Base-by-base conservation (phyloP, 768 basidiomycete species). In the Mycena sanguinolenta region DNA sequence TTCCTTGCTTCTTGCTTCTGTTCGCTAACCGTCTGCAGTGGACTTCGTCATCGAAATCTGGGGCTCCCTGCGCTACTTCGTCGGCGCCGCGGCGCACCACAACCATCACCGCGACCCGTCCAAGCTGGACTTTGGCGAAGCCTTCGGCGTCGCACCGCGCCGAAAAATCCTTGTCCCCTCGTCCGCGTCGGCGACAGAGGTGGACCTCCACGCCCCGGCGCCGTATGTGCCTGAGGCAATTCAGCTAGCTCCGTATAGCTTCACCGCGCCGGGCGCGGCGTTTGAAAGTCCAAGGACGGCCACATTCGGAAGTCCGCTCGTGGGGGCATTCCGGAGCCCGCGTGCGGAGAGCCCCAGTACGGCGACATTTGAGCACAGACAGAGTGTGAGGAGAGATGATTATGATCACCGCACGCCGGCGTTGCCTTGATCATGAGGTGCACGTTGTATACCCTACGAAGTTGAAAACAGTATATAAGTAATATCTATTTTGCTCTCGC, bases 1-100 rank as follows among this genome's bases (percentile, higher is more conserved):
- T n/a, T 67, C 30, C 17, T 8, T 23, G 46, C n/a, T 30, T 55
- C 19, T 30, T 27, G 6, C 28, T 4, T 6, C 30, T 34, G 30
- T 2, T 30, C 21, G 9, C 25, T 50, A n/a, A n/a, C 9, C 21
- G 8, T 19, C 7, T 32, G 34, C 28, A 92, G 91, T 81, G 70
- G 94, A 95, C 76, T 94, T 95, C 75, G 72, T 77, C 1, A 53
- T 80, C 57, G 95, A 96, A 79, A 94, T 95, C 23, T 76, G 76
- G 34, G 78, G 82, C 65, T 93, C 93, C 3, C 67, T 93, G 69
- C 83, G 81, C 63, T 95, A 88, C 82, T 94, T 91, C 81, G 73
- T 87, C 65, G 81, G 83, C 74, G 83, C 78, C 71, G 66, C 80
- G 8, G 53, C 78, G 17, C 74, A 77, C 58, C 67, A 75, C n/a